Conservation (phyloP, 306 rosid genomes). For the Begonia masoniana region DNA sequence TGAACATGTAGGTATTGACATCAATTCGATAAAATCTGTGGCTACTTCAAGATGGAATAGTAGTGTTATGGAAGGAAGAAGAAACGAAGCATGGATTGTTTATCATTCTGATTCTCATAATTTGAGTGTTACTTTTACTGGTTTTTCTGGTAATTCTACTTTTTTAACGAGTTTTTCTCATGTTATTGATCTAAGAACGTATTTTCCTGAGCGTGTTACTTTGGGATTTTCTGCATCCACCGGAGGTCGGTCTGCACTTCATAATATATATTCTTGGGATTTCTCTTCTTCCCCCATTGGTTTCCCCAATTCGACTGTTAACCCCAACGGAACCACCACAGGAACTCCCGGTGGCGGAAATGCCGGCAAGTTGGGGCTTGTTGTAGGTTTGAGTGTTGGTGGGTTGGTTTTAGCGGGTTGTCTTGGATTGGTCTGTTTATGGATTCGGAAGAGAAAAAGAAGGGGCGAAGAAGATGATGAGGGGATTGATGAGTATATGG, state of each 20-base stretch:
- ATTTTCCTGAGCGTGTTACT: constrained; percentile 18
- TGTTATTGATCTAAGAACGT: constrained; percentile 10
- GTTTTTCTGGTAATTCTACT: not conserved
- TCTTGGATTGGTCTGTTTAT: not conserved
- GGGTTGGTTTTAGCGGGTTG: not conserved
- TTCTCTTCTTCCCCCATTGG: constrained; percentile 1
- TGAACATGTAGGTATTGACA: constrained; percentile 33
- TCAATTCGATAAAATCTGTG: constrained; percentile 19
- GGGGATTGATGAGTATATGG: constrained; percentile 3
- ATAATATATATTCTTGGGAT: constrained; percentile 10
- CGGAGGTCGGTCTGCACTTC: not conserved
- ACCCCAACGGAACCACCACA: too few species aligned
- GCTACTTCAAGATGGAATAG: constrained; percentile 19
- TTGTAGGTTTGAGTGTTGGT: constrained; percentile 7
- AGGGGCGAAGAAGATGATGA: not conserved
- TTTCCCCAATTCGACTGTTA: not conserved
- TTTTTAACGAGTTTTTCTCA: constrained; percentile 2
- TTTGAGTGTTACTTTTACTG: constrained; percentile 23
- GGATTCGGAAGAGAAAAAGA: not conserved
- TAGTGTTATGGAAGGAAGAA: constrained; percentile 9
- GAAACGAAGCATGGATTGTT: constrained; percentile 17
- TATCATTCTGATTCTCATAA: constrained; percentile 19
- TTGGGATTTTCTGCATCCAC: constrained; percentile 20
- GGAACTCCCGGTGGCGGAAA: too few species aligned
- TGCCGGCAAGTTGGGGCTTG: not conserved